Evolutionary conservation across 2,329 filamentous ascomycete genomes (phyloP).

Genomic region (Scedosporium dehoogii): DNA sequence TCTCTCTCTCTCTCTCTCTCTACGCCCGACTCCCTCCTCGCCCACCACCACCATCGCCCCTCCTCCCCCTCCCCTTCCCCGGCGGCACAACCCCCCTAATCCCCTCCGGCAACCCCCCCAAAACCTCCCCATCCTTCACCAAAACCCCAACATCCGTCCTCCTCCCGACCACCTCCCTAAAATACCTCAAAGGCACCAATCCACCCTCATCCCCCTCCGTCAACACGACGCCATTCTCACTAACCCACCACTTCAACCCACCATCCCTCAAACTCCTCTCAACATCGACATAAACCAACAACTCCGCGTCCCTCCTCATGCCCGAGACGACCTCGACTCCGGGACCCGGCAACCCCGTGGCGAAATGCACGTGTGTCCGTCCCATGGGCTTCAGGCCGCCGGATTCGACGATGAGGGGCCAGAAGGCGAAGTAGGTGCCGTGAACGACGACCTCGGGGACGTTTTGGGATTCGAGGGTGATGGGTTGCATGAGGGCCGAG

Average conservation of each 20-base stretch:
- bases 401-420: constrained; percentile 60
- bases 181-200: constrained; percentile 55
- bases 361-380: constrained; percentile 85
- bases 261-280: constrained; percentile 51
- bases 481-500: constrained; percentile 58
- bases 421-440: constrained; percentile 78
- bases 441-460: constrained; percentile 66
- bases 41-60: constrained; percentile 26
- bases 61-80: constrained; percentile 36
- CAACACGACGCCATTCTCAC: constrained; percentile 68
- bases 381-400: constrained; percentile 76
- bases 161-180: constrained; percentile 59
- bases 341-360: constrained; percentile 55
- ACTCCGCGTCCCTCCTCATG: constrained; percentile 68
- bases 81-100: constrained; percentile 38
- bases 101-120: constrained; percentile 54
- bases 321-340: constrained; percentile 55
- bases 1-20: background rate
- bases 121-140: constrained; percentile 59
- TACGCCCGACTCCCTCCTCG: constrained; percentile 15
- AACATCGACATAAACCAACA: constrained; percentile 71
- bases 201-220: constrained; percentile 50
- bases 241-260: constrained; percentile 63
- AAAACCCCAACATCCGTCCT: constrained; percentile 52
- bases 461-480: constrained; percentile 48